Conservation (phyloP, 1,284 basidiomycete species). For the Naganishia albida region DNA sequence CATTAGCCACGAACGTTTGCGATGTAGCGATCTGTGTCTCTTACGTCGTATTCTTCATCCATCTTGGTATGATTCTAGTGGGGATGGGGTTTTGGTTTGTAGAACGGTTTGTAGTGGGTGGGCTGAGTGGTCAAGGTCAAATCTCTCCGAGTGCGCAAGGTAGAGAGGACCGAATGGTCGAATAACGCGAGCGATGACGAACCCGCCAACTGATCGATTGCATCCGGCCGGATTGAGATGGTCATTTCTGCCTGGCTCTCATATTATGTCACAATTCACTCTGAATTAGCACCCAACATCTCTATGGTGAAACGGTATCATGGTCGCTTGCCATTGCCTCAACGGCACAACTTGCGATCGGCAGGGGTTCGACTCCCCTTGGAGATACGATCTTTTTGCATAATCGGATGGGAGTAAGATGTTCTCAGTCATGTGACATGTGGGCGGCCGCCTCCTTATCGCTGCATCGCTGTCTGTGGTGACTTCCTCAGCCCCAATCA, state of each 20-base stretch:
- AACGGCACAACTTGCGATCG: constrained; percentile 28
- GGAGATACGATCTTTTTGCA: constrained; percentile 13
- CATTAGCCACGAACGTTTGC: constrained; percentile 14
- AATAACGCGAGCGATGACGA: constrained; percentile 6
- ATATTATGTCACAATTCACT: neutral
- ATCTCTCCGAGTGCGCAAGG: no score
- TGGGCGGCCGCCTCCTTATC: no score
- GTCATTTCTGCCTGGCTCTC: no score
- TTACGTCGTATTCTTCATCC: constrained; percentile 56
- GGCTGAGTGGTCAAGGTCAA: no score
- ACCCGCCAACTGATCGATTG: neutral
- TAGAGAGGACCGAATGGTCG: neutral
- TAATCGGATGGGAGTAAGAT: no score
- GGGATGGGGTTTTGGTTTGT: no score
- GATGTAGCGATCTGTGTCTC: constrained; percentile 33
- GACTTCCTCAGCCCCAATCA: no score
- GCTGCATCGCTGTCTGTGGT: no score
- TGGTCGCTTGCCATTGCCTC: constrained; percentile 29
- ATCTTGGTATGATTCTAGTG: constrained; percentile 37
- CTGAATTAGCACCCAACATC: constrained; percentile 9
- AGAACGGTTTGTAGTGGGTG: no score
- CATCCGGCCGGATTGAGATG: neutral
- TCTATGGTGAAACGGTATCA: constrained; percentile 31
- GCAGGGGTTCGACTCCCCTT: constrained; percentile 31
- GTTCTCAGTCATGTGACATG: no score